phyloP scores from a whole-genome alignment of 768 basidiomycete species.

The Cystofilobasidium bisporidii region DNA sequence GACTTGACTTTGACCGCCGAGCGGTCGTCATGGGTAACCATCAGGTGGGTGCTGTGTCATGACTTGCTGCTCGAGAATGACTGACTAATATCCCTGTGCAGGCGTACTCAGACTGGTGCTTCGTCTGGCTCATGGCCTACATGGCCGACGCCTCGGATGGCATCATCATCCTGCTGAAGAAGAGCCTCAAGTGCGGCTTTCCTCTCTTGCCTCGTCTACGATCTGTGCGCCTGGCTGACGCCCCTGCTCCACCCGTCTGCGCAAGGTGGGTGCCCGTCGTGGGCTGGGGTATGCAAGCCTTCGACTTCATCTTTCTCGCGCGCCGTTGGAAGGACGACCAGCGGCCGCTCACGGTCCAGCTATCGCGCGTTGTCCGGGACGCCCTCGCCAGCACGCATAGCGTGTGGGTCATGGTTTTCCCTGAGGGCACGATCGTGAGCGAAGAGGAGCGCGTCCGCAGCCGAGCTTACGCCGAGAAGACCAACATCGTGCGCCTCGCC shows the following conservation, averaged over 20 bases:
- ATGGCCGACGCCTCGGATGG: slow-evolving; percentile 59
- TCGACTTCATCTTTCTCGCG: slow-evolving; percentile 82
- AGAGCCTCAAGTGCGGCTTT: slow-evolving; percentile 60
- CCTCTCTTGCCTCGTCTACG: neutral
- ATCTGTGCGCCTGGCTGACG: no score
- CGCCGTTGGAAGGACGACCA: slow-evolving; percentile 34
- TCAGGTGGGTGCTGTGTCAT: slow-evolving; percentile 50
- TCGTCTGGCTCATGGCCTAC: slow-evolving; percentile 49
- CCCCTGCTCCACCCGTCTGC: no score
- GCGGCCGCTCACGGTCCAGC: slow-evolving; percentile 12
- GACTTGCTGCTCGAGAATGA: slow-evolving; percentile 48
- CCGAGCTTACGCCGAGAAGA: slow-evolving; percentile 76
- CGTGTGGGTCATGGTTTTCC: slow-evolving; percentile 77
- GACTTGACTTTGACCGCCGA: slow-evolving; percentile 64
- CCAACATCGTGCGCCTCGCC: slow-evolving; percentile 63
- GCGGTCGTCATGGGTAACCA: slow-evolving; percentile 85
- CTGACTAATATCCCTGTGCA: slow-evolving; percentile 25
- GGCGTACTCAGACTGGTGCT: slow-evolving; percentile 50
- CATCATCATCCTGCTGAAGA: slow-evolving; percentile 86
- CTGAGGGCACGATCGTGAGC: slow-evolving; percentile 91
- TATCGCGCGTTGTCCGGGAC: neutral
- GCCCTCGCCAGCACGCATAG: slow-evolving; percentile 41
- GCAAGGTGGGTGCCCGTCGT: slow-evolving; percentile 4
- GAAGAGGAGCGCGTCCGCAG: slow-evolving; percentile 73
- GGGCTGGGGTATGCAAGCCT: slow-evolving; percentile 67